Percentiles rank a stretch among this genome's conserved stretches.
phyloP scores from a whole-genome alignment of 116 monocot genomes.

The Posidonia oceanica region DNA sequence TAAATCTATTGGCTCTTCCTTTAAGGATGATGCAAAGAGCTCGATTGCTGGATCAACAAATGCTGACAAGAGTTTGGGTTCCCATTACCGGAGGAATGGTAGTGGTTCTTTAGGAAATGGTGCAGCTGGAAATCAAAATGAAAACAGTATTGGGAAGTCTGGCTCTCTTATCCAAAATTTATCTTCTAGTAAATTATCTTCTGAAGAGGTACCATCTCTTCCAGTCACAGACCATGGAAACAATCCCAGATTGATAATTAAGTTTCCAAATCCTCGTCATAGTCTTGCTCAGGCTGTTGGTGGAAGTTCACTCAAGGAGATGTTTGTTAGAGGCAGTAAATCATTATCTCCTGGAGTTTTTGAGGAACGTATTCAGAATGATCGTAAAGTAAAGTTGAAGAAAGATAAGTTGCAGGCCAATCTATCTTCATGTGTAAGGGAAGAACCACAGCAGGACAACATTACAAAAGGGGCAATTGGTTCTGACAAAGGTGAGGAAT shows the following conservation, averaged over 20 bases:
- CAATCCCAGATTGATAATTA: slow-evolving; percentile 71
- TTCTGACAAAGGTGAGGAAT: slow-evolving; percentile 13
- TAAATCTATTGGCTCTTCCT: slow-evolving; percentile 32
- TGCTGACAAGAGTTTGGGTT: slow-evolving; percentile 39
- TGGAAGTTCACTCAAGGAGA: slow-evolving; percentile 52
- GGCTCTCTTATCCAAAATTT: slow-evolving; percentile 21
- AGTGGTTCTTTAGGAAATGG: slow-evolving; percentile 34
- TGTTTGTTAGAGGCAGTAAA: slow-evolving; percentile 31
- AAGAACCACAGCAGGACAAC: slow-evolving; percentile 27
- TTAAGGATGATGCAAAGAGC: slow-evolving; percentile 72
- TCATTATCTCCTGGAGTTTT: slow-evolving; percentile 42
- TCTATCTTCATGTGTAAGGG: slow-evolving; percentile 21
- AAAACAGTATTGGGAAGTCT: slow-evolving; percentile 26
- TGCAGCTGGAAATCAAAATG: slow-evolving; percentile 38
- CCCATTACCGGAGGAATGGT: slow-evolving; percentile 48
- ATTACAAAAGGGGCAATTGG: slow-evolving; percentile 12
- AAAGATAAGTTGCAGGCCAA: slow-evolving; percentile 17
- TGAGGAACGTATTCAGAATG: slow-evolving; percentile 33
- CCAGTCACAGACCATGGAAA: slow-evolving; percentile 42
- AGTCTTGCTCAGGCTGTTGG: slow-evolving; percentile 46
- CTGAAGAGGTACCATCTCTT: slow-evolving; percentile 36
- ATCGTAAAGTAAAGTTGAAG: slow-evolving; percentile 29
- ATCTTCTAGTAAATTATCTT: slow-evolving; percentile 27
- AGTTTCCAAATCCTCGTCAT: slow-evolving; percentile 29
- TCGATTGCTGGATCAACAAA: slow-evolving; percentile 33